Base-by-base conservation (phyloP, 192 early-diverging fungal genomes). In the Chytriomyces sp. region DNA sequence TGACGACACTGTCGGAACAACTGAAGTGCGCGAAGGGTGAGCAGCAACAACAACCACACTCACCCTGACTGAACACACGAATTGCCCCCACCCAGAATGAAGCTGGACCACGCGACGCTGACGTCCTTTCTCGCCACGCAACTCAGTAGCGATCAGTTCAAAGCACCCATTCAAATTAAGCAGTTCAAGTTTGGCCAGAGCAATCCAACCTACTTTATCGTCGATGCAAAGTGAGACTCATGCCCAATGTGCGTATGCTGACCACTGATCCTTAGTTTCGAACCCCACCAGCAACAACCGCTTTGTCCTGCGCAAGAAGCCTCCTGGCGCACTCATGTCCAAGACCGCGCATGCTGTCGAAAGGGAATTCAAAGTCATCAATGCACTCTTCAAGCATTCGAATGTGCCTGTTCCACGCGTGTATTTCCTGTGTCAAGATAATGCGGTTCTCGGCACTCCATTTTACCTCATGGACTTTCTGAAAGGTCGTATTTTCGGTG, bases 381-480 rank as follows among this genome's bases (percentile, higher is more conserved):
- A 88, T 65, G 95, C 94, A 6, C 88, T 98, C 26, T 89, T 89
- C 60, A 71, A 79, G 48, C 78, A 92, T 69, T 86, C 94, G 6
- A 80, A 90, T 50, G 92, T 98, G 2, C 97, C 97, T 4, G 97
- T 98, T 5, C 97, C 97, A 7, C 87, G 88, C 60, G 94, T 96
- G 8, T 94, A 93, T 74, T 83, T 87, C 18, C 89, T 98, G 45
- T 98, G 97, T 80, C 93, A 97, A 77, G 94, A 98, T 79, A 60
- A 64, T n/a, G 75, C 77, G 20, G 89, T 98, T 23, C 79, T 97
- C 46, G 97, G 94, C 9, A 97, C 97, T 7, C 93, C 95, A 24
- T 98, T 98, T 81, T 98, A 96, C 85, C 90, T 94, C 46, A 98
- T 98, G 97, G 91, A 98, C 83, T 98, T 96, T 72, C 82, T 97